Percentiles rank a stretch among this genome's conserved stretches.
These are phyloP conservation scores for Hericium coralloides DNA, from an alignment of 768 basidiomycete genomes.

Conservation along the genomic window DNA sequence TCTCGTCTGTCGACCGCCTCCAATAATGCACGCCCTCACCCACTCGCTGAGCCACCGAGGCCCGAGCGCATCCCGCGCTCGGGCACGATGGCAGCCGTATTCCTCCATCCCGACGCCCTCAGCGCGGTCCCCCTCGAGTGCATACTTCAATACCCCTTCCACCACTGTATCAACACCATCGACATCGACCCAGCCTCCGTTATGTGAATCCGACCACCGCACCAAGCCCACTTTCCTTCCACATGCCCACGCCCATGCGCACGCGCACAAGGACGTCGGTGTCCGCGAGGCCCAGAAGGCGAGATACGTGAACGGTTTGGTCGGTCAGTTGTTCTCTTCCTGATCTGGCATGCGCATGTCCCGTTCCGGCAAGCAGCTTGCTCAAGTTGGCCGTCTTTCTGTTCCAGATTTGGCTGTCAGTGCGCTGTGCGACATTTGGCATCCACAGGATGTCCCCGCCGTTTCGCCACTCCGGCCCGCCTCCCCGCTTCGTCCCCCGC, in stretches of 20 bases:
- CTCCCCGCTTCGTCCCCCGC: slow-evolving; percentile 8
- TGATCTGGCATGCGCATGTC: neutral
- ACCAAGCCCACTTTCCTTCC: slow-evolving; percentile 11
- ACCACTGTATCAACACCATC: slow-evolving; percentile 16
- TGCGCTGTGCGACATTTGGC: slow-evolving; percentile 74
- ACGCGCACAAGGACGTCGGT: slow-evolving; percentile 22
- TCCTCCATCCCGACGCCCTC: slow-evolving; percentile 26
- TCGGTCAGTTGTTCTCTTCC: slow-evolving; percentile 42
- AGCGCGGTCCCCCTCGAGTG: slow-evolving; percentile 28
- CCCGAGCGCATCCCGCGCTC: slow-evolving; percentile 50
- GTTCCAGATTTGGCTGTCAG: slow-evolving; percentile 69
- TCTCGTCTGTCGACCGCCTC: slow-evolving; percentile 1
- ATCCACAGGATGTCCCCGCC: slow-evolving; percentile 60
- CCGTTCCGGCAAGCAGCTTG: slow-evolving; percentile 1
- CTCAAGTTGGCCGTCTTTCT: slow-evolving; percentile 3
- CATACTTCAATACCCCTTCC: slow-evolving; percentile 18
- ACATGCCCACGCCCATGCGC: slow-evolving; percentile 13
- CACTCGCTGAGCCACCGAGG: slow-evolving; percentile 63
- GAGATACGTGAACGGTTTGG: slow-evolving; percentile 58
- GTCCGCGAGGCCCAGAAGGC: slow-evolving; percentile 43
- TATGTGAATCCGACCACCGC: slow-evolving; percentile 27
- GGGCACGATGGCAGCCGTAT: slow-evolving; percentile 81
- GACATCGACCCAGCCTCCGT: slow-evolving; percentile 7
- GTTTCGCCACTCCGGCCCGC: slow-evolving; percentile 36
- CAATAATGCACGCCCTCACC: slow-evolving; percentile 27